Conservation (phyloP, 2,329 filamentous ascomycete genomes). For the Penicillium crustosum region DNA sequence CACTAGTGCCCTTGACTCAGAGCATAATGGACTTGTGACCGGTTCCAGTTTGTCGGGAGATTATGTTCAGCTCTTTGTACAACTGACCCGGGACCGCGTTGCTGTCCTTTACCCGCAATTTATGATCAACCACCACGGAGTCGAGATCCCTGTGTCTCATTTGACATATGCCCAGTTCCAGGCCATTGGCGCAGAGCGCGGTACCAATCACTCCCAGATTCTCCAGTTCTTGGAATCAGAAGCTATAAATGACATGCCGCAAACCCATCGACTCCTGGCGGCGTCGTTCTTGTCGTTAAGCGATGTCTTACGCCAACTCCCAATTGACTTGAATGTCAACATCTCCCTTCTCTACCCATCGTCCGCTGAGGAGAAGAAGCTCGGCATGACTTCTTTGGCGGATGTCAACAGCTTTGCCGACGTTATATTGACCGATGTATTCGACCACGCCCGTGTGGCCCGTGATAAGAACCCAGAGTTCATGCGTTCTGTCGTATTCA, state of each 20-base stretch:
- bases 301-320: slow-evolving; percentile 73
- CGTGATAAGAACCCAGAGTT: slow-evolving; percentile 66
- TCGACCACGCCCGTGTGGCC: slow-evolving; percentile 78
- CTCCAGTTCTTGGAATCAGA: slow-evolving; percentile 34
- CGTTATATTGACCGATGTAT: slow-evolving; percentile 77
- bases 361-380: slow-evolving; percentile 65
- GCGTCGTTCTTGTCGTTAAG: slow-evolving; percentile 76
- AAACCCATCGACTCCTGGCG: slow-evolving; percentile 70
- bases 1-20: slow-evolving; percentile 85
- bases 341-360: slow-evolving; percentile 89
- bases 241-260: slow-evolving; percentile 51
- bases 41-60: slow-evolving; percentile 95
- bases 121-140: slow-evolving; percentile 71
- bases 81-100: slow-evolving; percentile 82
- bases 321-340: slow-evolving; percentile 80
- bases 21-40: slow-evolving; percentile 83
- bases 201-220: slow-evolving; percentile 28
- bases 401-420: slow-evolving; percentile 89
- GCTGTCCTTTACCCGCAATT: slow-evolving; percentile 87
- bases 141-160: slow-evolving; percentile 79
- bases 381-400: slow-evolving; percentile 70
- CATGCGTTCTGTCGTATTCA: slow-evolving; percentile 87
- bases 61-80: slow-evolving; percentile 87
- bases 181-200: slow-evolving; percentile 43
- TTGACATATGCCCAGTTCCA: slow-evolving; percentile 65